Evolutionary conservation across 2,329 filamentous ascomycete species (phyloP).

Genomic region (Verticillium zaregamsianum): DNA sequence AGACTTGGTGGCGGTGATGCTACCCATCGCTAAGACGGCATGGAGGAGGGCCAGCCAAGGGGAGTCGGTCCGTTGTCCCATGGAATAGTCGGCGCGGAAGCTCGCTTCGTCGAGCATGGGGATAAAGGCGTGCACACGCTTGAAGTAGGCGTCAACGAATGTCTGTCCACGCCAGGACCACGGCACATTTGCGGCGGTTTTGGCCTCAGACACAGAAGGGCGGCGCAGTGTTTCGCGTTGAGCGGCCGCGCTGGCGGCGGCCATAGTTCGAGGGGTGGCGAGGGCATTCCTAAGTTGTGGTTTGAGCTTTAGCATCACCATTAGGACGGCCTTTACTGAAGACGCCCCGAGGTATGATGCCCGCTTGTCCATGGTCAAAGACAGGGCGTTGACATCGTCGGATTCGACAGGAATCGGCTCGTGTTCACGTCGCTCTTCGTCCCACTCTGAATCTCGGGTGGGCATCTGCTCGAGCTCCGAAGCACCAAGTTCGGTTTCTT

Average conservation of each 20-base stretch:
- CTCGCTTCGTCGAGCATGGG: conserved; percentile 69
- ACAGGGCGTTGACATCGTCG: conserved; percentile 56
- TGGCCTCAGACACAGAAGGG: conserved; percentile 35
- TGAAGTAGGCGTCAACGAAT: conserved; percentile 69
- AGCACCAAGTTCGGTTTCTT: conserved; percentile 36
- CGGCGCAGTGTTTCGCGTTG: conserved; percentile 38
- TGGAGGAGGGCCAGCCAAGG: conserved; percentile 4
- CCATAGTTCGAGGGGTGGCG: conserved; percentile 40
- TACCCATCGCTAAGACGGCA: conserved; percentile 5
- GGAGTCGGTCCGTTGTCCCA: conserved; percentile 20
- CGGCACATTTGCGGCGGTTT: conserved; percentile 35
- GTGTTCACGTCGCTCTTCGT: conserved; percentile 54
- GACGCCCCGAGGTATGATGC: conserved; percentile 67
- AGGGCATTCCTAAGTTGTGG: conserved; percentile 41
- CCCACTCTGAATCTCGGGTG: conserved; percentile 58
- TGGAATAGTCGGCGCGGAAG: conserved; percentile 55
- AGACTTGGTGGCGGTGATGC: conserved; percentile 3
- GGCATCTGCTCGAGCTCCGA: conserved; percentile 65
- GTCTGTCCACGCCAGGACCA: conserved; percentile 65
- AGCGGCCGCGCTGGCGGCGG: conserved; percentile 40
- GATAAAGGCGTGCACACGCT: conserved; percentile 65
- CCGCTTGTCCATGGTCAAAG: conserved; percentile 54
- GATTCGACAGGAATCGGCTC: conserved; percentile 58
- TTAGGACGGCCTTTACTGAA: conserved; percentile 69
- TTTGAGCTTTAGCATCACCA: conserved; percentile 62